A percentile compares a stretch with the other conserved stretches of the same genome.
phyloP scores from a whole-genome alignment of 2,329 filamentous ascomycete genomes.

The Phialophora tarda region DNA sequence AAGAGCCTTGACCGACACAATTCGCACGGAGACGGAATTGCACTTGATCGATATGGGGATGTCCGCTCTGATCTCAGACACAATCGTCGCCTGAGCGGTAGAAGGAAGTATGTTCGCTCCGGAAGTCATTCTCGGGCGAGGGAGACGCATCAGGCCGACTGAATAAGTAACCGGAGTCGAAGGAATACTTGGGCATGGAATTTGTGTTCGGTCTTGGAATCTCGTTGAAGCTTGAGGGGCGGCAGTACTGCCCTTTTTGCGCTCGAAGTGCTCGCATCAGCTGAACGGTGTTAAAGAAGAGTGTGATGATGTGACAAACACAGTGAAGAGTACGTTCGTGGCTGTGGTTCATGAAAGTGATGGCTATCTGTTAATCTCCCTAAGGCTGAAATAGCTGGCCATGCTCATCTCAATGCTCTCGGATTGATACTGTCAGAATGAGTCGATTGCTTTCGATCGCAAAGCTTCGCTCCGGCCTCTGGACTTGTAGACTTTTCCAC shows the following conservation, averaged over 20 bases:
- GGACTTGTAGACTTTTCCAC: not conserved
- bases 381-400: not conserved
- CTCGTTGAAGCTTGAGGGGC: not conserved
- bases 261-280: not conserved
- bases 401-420: not conserved
- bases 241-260: not conserved
- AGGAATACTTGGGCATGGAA: not conserved
- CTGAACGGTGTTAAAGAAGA: not conserved
- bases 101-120: not conserved
- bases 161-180: not conserved
- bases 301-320: not conserved
- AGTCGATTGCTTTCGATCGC: not conserved
- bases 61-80: not conserved
- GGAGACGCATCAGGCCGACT: not conserved
- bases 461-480: not conserved
- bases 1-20: not conserved
- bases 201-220: not conserved
- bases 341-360: not conserved
- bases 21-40: not conserved
- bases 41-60: not conserved
- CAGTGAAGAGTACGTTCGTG: not conserved
- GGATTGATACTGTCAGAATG: not conserved
- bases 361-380: not conserved
- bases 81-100: too few species aligned
- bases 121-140: not conserved